Evolutionary conservation across 2,329 filamentous ascomycete genomes (phyloP), one percentile per base, ranked within the genome.

Genomic region (Hymenoscyphus salicellus): DNA sequence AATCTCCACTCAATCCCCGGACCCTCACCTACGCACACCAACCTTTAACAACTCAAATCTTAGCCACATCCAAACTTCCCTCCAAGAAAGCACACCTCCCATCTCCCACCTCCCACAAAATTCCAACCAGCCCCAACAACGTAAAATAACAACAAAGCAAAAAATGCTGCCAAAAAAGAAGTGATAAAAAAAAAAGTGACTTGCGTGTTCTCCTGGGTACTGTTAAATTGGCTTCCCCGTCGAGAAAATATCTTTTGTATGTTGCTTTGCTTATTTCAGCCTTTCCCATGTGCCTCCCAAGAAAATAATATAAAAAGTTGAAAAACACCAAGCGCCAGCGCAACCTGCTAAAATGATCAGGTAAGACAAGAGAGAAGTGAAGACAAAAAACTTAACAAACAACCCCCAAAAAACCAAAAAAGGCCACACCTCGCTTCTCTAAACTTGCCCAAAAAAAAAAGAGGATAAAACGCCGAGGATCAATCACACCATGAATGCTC

Each of bases 151-250:
- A 11, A 16, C 14, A 7, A 2, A 56, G 55, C 7, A 56, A 41
- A 38, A 33, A 33, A 28, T 38, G 26, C 36, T 36, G 26, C 23
- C 36, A 59, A 26, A 32, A 23, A 8, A 41, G 28, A 52, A 32
- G 17, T 30, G 17, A 30, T 49, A 60, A 26, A 36, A 43, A 55
- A 33, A 46, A 43, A 32, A 36, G 20, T 32, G 20, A 16, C 20
- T 52, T 20, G 43, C 28, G 36, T 36, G 36, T 30, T 56, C 60
- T 56, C 46, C 30, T 55, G 60, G 60, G 60, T 61, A 61, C 60
- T 61, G 60, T 55, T 56, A 56, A 55, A 61, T 61, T 61, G 60
- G 33, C 60, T 61, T 61, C 60, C 60, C 60, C 60, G 46, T 41
- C 33, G 60, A 61, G 60, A 30, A 38, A 30, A 30, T 30, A 30